Percentiles rank a stretch among this genome's conserved stretches.
Evolutionary conservation across 2,329 filamentous ascomycete species (phyloP).

Genomic region (Sclerotinia minor): DNA sequence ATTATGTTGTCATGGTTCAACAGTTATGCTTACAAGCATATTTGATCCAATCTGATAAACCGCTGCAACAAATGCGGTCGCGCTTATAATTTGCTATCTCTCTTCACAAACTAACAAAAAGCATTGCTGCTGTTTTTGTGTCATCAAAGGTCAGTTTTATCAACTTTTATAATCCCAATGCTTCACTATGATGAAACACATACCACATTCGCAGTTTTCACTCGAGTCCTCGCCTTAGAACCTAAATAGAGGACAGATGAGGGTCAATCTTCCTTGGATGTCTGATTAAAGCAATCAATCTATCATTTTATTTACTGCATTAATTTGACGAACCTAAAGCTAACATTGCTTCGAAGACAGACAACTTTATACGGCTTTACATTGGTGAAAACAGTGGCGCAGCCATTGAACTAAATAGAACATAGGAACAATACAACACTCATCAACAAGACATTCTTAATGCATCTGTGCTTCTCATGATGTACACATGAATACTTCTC

Average conservation of each 20-base stretch:
- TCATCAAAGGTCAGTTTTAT: slow-evolving; percentile 25
- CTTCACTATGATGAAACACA: slow-evolving; percentile 68
- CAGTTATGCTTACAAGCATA: slow-evolving; percentile 8
- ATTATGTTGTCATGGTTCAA: slow-evolving; percentile 15
- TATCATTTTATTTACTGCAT: slow-evolving; percentile 2
- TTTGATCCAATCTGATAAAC: slow-evolving; percentile 2
- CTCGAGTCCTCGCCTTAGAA: slow-evolving; percentile 67
- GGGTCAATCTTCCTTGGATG: slow-evolving; percentile 73
- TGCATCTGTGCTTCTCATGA: neutral
- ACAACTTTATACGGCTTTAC: too few relatives aligned
- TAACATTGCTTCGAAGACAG: slow-evolving; percentile 22
- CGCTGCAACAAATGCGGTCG: neutral
- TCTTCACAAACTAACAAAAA: slow-evolving; percentile 6
- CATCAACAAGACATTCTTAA: neutral
- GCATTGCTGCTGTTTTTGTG: neutral
- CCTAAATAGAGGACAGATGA: slow-evolving; percentile 67
- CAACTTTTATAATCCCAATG: slow-evolving; percentile 21
- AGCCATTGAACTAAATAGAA: slow-evolving; percentile 12
- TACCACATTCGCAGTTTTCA: slow-evolving; percentile 87
- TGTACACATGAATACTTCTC: neutral
- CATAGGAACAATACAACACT: slow-evolving; percentile 4
- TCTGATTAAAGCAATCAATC: slow-evolving; percentile 52
- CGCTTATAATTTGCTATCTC: neutral
- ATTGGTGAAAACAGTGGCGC: neutral
- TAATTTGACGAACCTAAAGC: neutral